Percentiles rank a stretch among this genome's conserved stretches.
Conservation (phyloP, 2,329 filamentous ascomycete genomes). For the Chaetomium globosum region DNA sequence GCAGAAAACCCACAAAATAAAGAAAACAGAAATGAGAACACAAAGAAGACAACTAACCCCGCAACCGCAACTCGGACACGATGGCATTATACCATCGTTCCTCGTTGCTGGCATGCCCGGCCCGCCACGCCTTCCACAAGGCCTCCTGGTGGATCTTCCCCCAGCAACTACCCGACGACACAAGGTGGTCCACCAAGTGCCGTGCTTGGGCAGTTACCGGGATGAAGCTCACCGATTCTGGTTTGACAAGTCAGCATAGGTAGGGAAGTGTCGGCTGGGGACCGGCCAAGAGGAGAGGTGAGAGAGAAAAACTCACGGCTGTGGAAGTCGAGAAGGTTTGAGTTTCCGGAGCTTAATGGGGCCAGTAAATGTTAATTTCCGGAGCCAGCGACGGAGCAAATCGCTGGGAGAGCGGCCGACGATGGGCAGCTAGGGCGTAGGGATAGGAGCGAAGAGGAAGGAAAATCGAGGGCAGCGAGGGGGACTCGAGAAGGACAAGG, state of each 20-base stretch:
- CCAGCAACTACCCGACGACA: conserved; percentile 10
- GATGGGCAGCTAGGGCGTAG: background rate
- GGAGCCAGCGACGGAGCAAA: background rate
- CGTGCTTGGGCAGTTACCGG: conserved; percentile 1
- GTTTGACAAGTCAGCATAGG: background rate
- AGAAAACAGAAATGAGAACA: background rate
- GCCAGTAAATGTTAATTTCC: background rate
- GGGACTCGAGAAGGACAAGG: background rate
- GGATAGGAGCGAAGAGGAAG: background rate
- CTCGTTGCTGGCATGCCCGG: background rate
- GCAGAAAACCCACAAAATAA: background rate
- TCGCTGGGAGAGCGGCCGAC: background rate
- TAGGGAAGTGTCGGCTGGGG: background rate
- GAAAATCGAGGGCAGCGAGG: no score
- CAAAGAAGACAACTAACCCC: conserved; percentile 6
- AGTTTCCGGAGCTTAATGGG: background rate
- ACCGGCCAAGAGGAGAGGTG: background rate
- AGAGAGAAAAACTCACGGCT: background rate
- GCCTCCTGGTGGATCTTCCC: conserved; percentile 12
- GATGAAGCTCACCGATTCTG: conserved; percentile 16
- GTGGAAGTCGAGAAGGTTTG: conserved; percentile 1
- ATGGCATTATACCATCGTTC: conserved; percentile 15
- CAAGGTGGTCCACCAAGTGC: conserved; percentile 15
- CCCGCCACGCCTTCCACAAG: background rate
- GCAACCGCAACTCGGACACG: conserved; percentile 6